Evolutionary conservation across 169 alveolate species (phyloP).

Genomic region (Plasmodium relictum): DNA sequence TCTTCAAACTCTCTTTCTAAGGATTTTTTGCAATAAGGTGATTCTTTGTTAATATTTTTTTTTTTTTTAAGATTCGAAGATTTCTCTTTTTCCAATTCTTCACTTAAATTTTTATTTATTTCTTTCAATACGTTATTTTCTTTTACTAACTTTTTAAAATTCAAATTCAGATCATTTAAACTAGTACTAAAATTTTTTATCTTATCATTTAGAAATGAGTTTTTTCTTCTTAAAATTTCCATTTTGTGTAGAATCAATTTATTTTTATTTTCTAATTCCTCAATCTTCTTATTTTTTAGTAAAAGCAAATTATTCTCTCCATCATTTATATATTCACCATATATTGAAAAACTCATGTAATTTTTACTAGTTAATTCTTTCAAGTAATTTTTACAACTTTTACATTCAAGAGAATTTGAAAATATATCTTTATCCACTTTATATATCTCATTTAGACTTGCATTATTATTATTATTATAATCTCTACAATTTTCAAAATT

Average conservation of each 20-base stretch:
- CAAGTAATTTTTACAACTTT: slow-evolving; percentile 32
- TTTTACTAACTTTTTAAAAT: slow-evolving; percentile 18
- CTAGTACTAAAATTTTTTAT: background rate
- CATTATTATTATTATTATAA: slow-evolving; percentile 4
- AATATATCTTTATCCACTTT: slow-evolving; percentile 11
- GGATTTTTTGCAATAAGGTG: background rate
- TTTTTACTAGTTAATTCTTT: slow-evolving; percentile 45
- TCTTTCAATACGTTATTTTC: slow-evolving; percentile 33
- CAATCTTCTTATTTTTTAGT: slow-evolving; percentile 50
- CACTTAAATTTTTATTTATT: slow-evolving; percentile 6
- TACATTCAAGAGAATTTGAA: slow-evolving; percentile 2
- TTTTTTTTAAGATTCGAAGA: slow-evolving; percentile 13
- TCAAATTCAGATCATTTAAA: slow-evolving; percentile 2
- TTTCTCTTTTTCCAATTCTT: background rate
- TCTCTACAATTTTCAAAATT: background rate
- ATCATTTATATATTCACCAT: slow-evolving; percentile 43
- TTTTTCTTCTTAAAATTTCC: background rate
- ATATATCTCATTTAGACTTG: slow-evolving; percentile 6
- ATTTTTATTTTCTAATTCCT: slow-evolving; percentile 41
- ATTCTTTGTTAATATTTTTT: background rate
- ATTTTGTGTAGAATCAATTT: slow-evolving; percentile 22
- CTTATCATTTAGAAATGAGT: slow-evolving; percentile 5
- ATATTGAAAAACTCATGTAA: slow-evolving; percentile 24
- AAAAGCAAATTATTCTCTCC: slow-evolving; percentile 48
- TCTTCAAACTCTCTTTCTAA: slow-evolving; percentile 29